Base-by-base conservation (phyloP, 2,329 filamentous ascomycete species). In the Cladosporium sp. region DNA sequence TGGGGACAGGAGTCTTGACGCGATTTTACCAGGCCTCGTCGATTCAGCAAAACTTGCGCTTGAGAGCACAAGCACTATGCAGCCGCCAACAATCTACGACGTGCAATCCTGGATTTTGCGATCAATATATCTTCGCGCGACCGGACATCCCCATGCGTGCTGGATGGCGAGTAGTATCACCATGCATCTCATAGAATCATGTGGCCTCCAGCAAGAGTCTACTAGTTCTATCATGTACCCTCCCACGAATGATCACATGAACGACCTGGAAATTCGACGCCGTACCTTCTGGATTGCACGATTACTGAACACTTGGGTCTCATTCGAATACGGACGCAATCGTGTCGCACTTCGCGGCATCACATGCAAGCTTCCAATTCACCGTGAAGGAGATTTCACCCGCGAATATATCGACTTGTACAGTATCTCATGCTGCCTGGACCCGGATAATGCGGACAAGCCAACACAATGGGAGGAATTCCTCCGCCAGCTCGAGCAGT, bases 271-370 rank as follows among this genome's bases (percentile, higher is more conserved):
- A 24, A 54, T 63, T 20, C 55, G 62, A 48, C 9, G 63, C 13
- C 58, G 64, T 4, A 57, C 59, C 64, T 79, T 58, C 72, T 76
- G 47, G 61, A 72, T 82, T 36, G 74, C 79, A 0, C 75, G 78
- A 8, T 79, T 82, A 55, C 70, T 83, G 7, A 82, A 82, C 56
- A 76, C 75, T 11, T 82, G 79, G 79, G 75, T 77, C 20, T 81
- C 78, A 0, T 82, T 80, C 54, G 80, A 83, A 49, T 73, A 81
- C 47, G 79, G 79, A 1, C 72, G 77, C 0, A 79, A 78, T 0
- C 70, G 77, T 8, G 76, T 81, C 13, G 53, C 71, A 54, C 66
- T 80, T 0, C 72, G 73, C 29, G 73, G 73, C 15, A 72, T 74
- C 8, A 72, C 71, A 0, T 68, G 71, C 1, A 61, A 71, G 9